Percentiles rank a stretch among this genome's conserved stretches.
Conservation (phyloP, 2,329 filamentous ascomycete genomes). For the Alternaria ventricosa region DNA sequence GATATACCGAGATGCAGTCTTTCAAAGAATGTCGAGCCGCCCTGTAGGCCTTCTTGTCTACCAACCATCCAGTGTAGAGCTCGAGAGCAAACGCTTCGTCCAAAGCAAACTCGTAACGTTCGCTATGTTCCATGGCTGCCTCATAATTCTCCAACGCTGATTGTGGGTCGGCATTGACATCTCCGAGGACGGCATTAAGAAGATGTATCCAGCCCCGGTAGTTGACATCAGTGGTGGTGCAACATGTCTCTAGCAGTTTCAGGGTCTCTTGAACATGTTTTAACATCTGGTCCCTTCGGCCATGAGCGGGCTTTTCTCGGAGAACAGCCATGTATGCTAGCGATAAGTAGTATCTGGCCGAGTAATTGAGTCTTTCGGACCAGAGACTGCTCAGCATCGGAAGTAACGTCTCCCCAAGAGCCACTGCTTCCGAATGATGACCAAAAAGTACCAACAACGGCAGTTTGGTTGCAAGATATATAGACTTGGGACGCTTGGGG, state of each 20-base stretch:
- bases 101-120: conserved; percentile 69
- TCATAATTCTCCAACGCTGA: conserved; percentile 70
- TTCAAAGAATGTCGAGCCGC: conserved; percentile 73
- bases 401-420: conserved; percentile 51
- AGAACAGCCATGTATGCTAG: conserved; percentile 51
- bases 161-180: conserved; percentile 62
- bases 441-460: conserved; percentile 53
- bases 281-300: conserved; percentile 58
- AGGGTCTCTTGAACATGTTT: conserved; percentile 62
- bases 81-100: conserved; percentile 78
- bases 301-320: conserved; percentile 44
- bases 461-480: conserved; percentile 68
- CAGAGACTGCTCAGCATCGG: conserved; percentile 52
- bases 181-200: conserved; percentile 71
- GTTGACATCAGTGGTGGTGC: conserved; percentile 70
- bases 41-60: conserved; percentile 68
- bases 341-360: conserved; percentile 52
- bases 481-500: conserved; percentile 67
- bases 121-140: conserved; percentile 72
- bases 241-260: conserved; percentile 69
- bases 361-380: conserved; percentile 53
- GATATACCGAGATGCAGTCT: conserved; percentile 72
- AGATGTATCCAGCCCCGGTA: conserved; percentile 73
- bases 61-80: conserved; percentile 74
- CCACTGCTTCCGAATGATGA: conserved; percentile 50